phyloP scores from a whole-genome alignment of 2,329 filamentous ascomycete species.

The Microthyrium microscopicum region DNA sequence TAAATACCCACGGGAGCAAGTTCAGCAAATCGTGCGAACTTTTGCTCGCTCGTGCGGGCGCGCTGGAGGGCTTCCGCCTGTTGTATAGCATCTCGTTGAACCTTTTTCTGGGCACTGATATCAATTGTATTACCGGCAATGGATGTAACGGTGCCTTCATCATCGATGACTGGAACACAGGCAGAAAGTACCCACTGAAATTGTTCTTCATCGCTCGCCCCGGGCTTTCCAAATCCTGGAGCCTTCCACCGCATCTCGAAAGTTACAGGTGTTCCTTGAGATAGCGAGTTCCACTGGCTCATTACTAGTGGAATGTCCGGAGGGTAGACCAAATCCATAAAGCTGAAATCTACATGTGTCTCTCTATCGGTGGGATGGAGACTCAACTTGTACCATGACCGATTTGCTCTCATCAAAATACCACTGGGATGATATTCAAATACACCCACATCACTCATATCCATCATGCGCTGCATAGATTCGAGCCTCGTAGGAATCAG shows the following conservation, averaged over 20 bases:
- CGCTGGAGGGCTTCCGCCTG: slow-evolving; percentile 3
- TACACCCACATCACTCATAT: slow-evolving; percentile 19
- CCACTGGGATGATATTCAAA: slow-evolving; percentile 16
- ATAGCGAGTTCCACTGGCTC: slow-evolving; percentile 16
- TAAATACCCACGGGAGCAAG: slow-evolving; percentile 6
- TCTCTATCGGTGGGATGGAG: slow-evolving; percentile 13
- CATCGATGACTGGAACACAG: slow-evolving; percentile 8
- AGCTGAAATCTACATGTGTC: slow-evolving; percentile 14
- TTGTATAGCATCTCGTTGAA: slow-evolving; percentile 1
- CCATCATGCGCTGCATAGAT: slow-evolving; percentile 17
- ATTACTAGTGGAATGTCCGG: slow-evolving; percentile 15
- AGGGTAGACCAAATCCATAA: slow-evolving; percentile 17
- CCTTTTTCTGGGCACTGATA: slow-evolving; percentile 3
- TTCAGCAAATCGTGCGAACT: slow-evolving; percentile 5
- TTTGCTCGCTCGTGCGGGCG: slow-evolving; percentile 1
- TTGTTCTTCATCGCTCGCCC: slow-evolving; percentile 8
- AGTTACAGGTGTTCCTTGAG: slow-evolving; percentile 14
- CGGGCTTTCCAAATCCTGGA: background rate
- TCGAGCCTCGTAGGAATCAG: slow-evolving; percentile 3
- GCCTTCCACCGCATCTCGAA: slow-evolving; percentile 21
- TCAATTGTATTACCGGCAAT: background rate
- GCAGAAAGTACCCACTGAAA: slow-evolving; percentile 15
- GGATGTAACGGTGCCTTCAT: background rate
- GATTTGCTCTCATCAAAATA: slow-evolving; percentile 15
- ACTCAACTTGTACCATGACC: slow-evolving; percentile 8